Conservation (phyloP, 2,329 filamentous ascomycete species). For the Fusarium foetens region DNA sequence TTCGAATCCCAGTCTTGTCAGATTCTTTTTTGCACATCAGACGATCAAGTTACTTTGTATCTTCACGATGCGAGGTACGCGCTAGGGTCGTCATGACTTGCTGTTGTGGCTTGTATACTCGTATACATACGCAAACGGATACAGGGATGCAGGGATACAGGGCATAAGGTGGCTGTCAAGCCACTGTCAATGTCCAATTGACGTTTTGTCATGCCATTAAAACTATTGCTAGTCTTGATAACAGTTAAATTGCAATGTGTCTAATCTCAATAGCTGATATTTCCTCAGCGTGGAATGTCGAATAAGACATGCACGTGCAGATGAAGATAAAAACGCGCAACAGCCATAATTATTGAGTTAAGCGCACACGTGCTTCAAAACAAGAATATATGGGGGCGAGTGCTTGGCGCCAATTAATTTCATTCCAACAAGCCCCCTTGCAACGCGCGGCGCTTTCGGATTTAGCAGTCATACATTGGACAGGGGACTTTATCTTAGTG, state of each 20-base stretch:
- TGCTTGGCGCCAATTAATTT: constrained; percentile 13
- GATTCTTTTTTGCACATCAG: neutral
- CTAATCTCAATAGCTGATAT: neutral
- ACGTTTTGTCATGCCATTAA: neutral
- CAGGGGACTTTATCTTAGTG: neutral
- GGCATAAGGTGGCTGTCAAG: neutral
- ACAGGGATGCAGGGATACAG: neutral
- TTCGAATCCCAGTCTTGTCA: constrained; percentile 33
- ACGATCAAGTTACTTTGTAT: neutral
- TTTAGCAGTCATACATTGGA: constrained; percentile 1
- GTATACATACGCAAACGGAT: neutral
- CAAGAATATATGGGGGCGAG: neutral
- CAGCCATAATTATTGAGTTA: neutral
- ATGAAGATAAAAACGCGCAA: neutral
- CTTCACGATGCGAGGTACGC: neutral
- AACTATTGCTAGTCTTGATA: neutral
- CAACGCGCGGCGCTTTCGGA: constrained; percentile 9
- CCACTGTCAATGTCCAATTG: neutral
- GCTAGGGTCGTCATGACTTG: neutral
- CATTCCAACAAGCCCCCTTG: constrained; percentile 20
- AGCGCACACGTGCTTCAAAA: constrained; percentile 11
- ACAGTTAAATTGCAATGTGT: neutral
- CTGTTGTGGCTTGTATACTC: neutral
- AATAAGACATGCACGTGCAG: constrained; percentile 11
- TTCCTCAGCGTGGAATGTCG: neutral